Base-by-base conservation (phyloP, 1,284 basidiomycete genomes). In the Cryptococcus sp. region DNA sequence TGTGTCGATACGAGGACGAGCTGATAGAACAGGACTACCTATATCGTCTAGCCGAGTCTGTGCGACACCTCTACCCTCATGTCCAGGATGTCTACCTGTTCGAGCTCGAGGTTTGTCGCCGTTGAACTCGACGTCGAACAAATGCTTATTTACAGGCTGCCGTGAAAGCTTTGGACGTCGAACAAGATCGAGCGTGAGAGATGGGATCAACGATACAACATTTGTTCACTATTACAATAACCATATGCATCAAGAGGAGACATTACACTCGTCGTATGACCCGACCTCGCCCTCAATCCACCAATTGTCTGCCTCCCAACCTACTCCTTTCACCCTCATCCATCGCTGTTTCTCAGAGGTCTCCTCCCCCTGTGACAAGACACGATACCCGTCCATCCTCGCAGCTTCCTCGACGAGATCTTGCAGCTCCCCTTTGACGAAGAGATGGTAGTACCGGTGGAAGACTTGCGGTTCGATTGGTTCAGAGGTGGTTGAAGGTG, bases 391-490 rank as follows among this genome's bases (percentile, higher is more conserved):
- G 51, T 89, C 74, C 16, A 76, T 78, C 22, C 60, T 49, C 4
- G 85, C 85, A 0, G 89, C 88, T 28, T 78, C 73, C 16, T 59
- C 54, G 1, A 86, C 81, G 16, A 94, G 77, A 9, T 68, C 72
- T 21, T 67, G 62, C 45, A 97, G 77, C 68, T 97, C 92, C 21
- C 84, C 86, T 47, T 80, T 74, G 0, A 82, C 79, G 64, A 95
- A 97, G 78, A 97, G 85, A 66, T 97, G 93, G 66, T 97, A 97
- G 66, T 94, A 97, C 48, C 92, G 80, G 63, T 91, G 82, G 73
- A 82, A 87, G 5, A 86, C 77, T 49, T 60, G 72, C 58, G 47
- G 18, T 34, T 57, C 48, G 3, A 24, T 31, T 14, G 18, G 16
- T 40, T 23, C 14, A 9, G 26, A 1, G 24, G 19, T 33, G 11